Base-by-base conservation (phyloP, 2,329 filamentous ascomycete species). In the Ophiosphaerella narmari region DNA sequence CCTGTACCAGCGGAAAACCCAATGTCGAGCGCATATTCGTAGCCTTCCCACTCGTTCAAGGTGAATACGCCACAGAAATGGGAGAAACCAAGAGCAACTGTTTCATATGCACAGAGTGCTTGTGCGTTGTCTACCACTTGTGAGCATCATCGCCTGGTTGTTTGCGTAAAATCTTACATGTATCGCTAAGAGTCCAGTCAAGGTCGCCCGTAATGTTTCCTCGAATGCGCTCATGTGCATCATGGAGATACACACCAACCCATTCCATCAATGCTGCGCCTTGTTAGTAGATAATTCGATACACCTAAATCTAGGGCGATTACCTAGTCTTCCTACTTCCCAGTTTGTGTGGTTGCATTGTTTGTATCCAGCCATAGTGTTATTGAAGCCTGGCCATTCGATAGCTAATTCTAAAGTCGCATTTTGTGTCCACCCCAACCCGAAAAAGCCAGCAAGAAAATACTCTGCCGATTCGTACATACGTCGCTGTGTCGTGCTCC, bases 381-480 rank as follows among this genome's bases (percentile, higher is more conserved):
- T 90, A 73, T 91, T 91, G 69, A 83, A 87, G 2, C 77, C 77
- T 1, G 66, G 63, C 13, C 78, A 74, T 63, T 91, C 88, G 35
- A 90, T 88, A 9, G 88, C 85, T 12, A 88, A 78, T 61, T 90
- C 84, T n/a, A 90, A 80, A 0, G 85, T 89, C 6, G 81, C 87
- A 64, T 90, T 89, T 26, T 85, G 80, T 1, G 84, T 80, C 88
- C 88, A 91, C 39, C 87, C 82, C 0, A 90, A 79, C 0, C 88
- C 88, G 65, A 91, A 91, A 75, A 91, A 91, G 0, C 89, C 89
- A 5, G 88, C 86, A 66, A 91, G 75, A 72, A 90, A 91, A 70
- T 91, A 88, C 70, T 91, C 88, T 3, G 88, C 88, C 34, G 82
- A 87, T 68, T 91, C 86, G 18, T 88, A 76, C 88, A 91, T 91